phyloP scores from a whole-genome alignment of 106 monocot genomes.

The Chionographis japonica region DNA sequence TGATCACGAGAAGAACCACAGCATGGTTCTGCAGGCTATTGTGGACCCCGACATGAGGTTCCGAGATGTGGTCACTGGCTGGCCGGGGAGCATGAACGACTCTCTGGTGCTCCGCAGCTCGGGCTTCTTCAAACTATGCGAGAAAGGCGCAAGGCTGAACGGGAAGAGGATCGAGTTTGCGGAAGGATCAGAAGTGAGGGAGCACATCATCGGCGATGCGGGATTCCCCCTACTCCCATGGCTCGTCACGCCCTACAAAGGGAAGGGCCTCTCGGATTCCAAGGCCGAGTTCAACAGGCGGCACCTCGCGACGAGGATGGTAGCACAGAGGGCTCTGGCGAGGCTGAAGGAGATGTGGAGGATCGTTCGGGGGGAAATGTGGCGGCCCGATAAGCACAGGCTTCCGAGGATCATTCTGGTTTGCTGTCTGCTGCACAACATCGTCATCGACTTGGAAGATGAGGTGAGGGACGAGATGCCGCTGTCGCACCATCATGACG shows the following conservation, averaged over 20 bases:
- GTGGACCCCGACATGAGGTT: conserved; percentile 59
- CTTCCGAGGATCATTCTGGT: conserved; percentile 85
- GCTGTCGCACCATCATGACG: conserved; percentile 40
- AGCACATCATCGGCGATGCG: conserved; percentile 68
- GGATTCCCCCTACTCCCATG: conserved; percentile 78
- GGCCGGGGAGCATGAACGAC: conserved; percentile 86
- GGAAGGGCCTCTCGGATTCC: conserved; percentile 31
- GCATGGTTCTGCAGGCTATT: conserved; percentile 65
- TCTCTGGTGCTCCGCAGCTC: conserved; percentile 52
- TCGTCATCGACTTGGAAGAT: conserved; percentile 69
- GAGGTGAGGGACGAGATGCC: conserved; percentile 41
- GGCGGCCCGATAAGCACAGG: conserved; percentile 87
- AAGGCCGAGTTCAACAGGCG: conserved; percentile 65
- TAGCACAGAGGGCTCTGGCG: conserved; percentile 66
- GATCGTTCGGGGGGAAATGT: conserved; percentile 88
- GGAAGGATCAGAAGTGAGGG: conserved; percentile 45
- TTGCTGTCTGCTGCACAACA: conserved; percentile 88
- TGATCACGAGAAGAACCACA: conserved; percentile 58
- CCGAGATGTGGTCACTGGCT: conserved; percentile 68
- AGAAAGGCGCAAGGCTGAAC: conserved; percentile 49
- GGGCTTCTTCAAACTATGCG: conserved; percentile 69
- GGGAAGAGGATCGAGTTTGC: conserved; percentile 28
- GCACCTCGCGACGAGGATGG: conserved; percentile 52
- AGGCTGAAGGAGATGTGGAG: conserved; percentile 82
- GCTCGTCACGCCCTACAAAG: conserved; percentile 81